Base-by-base conservation (phyloP, 1,284 basidiomycete species). In the Tremellales sp. region DNA sequence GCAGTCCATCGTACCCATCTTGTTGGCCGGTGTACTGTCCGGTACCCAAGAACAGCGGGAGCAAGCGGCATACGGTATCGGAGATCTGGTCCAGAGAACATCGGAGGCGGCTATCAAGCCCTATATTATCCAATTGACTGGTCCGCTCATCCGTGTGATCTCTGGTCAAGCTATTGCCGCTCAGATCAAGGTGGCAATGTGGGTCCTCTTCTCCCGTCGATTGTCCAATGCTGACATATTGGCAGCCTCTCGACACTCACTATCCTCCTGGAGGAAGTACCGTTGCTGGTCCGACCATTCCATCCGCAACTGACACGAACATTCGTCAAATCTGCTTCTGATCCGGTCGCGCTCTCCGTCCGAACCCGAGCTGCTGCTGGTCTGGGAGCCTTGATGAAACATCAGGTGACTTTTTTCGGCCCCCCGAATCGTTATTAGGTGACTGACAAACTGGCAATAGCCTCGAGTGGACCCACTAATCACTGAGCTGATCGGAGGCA, bases 301-400 rank as follows among this genome's bases (percentile, higher is more conserved):
- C 97, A 97, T 78, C 95, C 94, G 2, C 94, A 98, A 68, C 76
- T 98, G 29, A 94, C 97, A 68, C 81, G 94, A 32, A 97, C 92
- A 0, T 98, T 98, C 66, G 86, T 97, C 72, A 98, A 98, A 74
- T 89, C 90, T 31, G 80, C 87, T 0, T 81, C 84, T 50, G 94
- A 98, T 68, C 74, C 85, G 1, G 79, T 85, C 1, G 88, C 87
- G 57, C 75, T 80, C 2, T 83, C 81, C 16, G 91, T 98, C 24
- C 83, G 94, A 42, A 84, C 76, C 50, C 83, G 82, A 44, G 93
- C 92, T 0, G 89, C 84, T 0, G 78, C 83, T 25, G 93, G 87
- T 24, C 78, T 98, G 0, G 93, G 92, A 19, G 80, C 84, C n/a
- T 77, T 98, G 66, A 97, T 98, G 92, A 83, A 81, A 60, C 84